phyloP scores from a whole-genome alignment of 192 early-diverging fungal species.

The Linnemannia elongata region DNA sequence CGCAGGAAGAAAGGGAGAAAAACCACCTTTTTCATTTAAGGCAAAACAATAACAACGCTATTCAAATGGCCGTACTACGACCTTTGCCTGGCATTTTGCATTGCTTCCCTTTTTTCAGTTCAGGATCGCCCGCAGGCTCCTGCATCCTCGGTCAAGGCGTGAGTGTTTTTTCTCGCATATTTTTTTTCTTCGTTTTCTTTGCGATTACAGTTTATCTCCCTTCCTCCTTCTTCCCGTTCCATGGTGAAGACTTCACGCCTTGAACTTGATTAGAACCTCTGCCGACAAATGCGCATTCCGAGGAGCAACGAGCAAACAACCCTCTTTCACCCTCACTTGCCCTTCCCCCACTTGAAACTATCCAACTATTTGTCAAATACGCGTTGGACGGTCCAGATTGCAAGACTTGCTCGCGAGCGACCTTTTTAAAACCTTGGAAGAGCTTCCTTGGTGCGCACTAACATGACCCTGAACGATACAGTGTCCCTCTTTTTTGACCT shows the following conservation, averaged over 20 bases:
- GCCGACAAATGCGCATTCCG: not conserved
- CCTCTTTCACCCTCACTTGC: not conserved
- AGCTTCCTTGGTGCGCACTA: not conserved
- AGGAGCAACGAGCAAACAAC: not conserved
- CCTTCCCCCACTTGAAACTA: not conserved
- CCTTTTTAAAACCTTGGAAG: not conserved
- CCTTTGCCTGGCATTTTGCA: not conserved
- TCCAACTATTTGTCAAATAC: not conserved
- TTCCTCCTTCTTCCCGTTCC: not conserved
- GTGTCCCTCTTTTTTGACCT: not conserved
- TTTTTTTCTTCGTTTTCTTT: not conserved
- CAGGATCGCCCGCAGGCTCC: conserved; percentile 4
- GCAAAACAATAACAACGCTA: not conserved
- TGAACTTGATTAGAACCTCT: not conserved
- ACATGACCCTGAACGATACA: not conserved
- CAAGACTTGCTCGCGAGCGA: not conserved
- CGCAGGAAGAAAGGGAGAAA: not conserved
- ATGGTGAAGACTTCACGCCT: not conserved
- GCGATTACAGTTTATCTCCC: not conserved
- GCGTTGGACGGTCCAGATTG: not conserved
- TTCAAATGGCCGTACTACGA: not conserved
- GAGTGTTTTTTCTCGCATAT: not conserved
- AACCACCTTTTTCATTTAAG: not conserved
- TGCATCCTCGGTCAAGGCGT: not conserved
- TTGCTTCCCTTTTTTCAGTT: not conserved